Evolutionary conservation across 495 filamentous ascomycete species (phyloP), one percentile per base, ranked within the genome.

Genomic region (Achaetomiella virescens): DNA sequence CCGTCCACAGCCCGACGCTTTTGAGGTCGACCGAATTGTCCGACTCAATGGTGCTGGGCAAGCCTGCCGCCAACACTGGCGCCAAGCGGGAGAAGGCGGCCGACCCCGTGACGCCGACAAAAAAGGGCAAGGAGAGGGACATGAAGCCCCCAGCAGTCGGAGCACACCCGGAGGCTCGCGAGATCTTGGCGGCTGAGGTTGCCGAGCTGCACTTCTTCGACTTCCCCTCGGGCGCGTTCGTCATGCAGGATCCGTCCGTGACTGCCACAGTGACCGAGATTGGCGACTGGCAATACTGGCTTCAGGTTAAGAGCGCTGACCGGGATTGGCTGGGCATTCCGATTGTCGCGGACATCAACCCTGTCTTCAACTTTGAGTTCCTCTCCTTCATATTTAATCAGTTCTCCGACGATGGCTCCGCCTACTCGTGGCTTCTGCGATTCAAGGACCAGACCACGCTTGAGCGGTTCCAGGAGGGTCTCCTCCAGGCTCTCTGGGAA

Each of bases 331-430:
- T 98, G 8, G 91, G 91, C 21, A 89, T 95, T 61, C 80, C 83
- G 18, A 83, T 98, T 17, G 74, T 88, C 24, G 84, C 86, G 6
- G 95, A 97, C 61, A 88, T 97, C 65, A 98, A 98, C 64, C 95
- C 93, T 0, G 93, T 98, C 33, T 98, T 98, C 78, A 97, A 97
- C 73, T 97, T 96, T 59, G 93, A 97, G 71, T 97, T 89, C 60
- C 77, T 96, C 18, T 97, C 93, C 2, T 97, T 97, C 72, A 97
- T 98, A 66, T 98, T 98, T 79, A 97, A 97, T 66, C 90, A 96
- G 65, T 97, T 95, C 64, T 77, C 84, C 8, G 80, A 85, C 15
- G 89, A 96, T 70, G 90, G 91, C 3, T 86, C 88, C 9, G 92
- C 93, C 7, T 96, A 90, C 68, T 97, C 95, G 0, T 98, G 95